Conservation (phyloP, 768 basidiomycete species). For the Gelatoporia subvermispora region DNA sequence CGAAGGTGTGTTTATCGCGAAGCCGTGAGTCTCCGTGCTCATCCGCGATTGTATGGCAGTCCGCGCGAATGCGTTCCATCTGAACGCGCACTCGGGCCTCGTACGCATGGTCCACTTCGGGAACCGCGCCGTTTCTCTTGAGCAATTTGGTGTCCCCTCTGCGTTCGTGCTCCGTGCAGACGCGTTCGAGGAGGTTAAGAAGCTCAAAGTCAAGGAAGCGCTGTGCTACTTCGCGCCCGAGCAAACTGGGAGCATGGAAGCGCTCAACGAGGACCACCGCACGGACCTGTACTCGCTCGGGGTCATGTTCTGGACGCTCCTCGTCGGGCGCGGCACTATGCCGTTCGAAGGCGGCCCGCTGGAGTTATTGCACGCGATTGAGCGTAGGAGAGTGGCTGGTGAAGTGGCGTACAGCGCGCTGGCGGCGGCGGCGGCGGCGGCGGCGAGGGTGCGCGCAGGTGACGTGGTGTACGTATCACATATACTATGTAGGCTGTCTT, state of each 20-base stretch:
- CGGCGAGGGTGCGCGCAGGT: too few species aligned
- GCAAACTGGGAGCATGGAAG: slow-evolving; percentile 71
- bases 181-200: slow-evolving; percentile 53
- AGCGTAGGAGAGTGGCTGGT: too few species aligned
- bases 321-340: slow-evolving; percentile 54
- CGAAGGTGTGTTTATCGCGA: slow-evolving; percentile 53
- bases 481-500: too few species aligned
- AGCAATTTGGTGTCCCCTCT: slow-evolving; percentile 68
- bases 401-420: too few species aligned
- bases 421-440: too few species aligned
- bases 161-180: slow-evolving; percentile 53
- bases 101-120: slow-evolving; percentile 73
- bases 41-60: slow-evolving; percentile 41
- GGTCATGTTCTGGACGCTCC: slow-evolving; percentile 67
- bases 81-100: slow-evolving; percentile 63
- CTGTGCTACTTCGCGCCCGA: slow-evolving; percentile 71
- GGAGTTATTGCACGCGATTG: slow-evolving; percentile 66
- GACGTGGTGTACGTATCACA: too few species aligned
- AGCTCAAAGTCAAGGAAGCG: slow-evolving; percentile 70
- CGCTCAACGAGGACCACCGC: slow-evolving; percentile 65
- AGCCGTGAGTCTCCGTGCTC: too few species aligned
- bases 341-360: slow-evolving; percentile 39
- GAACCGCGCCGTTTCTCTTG: slow-evolving; percentile 67
- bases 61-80: slow-evolving; percentile 71
- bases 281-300: slow-evolving; percentile 75